Evolutionary conservation across 306 rosid genomes (phyloP).

Genomic region (Acmispon strigosus): DNA sequence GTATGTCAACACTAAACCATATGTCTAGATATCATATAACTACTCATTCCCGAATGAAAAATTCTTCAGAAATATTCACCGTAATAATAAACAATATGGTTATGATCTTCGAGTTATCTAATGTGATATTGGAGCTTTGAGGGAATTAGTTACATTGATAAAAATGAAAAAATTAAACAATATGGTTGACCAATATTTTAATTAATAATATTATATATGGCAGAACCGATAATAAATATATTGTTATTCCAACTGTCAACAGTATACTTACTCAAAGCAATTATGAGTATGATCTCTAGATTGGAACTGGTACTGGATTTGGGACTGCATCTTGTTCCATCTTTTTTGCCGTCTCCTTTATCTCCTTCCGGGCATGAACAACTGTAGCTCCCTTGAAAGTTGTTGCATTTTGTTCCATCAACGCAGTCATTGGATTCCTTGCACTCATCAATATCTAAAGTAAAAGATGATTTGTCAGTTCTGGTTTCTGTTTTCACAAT

Average conservation of each 20-base stretch:
- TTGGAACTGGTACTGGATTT: not conserved
- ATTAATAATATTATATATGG: no score
- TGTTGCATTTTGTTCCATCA: not conserved
- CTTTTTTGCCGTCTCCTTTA: conserved; percentile 8
- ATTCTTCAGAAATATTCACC: not conserved
- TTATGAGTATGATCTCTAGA: not conserved
- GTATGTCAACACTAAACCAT: no score
- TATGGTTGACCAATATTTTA: no score
- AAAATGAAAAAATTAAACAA: no score
- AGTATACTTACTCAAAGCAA: conserved; percentile 16
- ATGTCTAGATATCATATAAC: no score
- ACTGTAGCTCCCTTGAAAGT: not conserved
- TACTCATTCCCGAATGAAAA: no score
- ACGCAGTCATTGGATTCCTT: not conserved
- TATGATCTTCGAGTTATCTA: no score
- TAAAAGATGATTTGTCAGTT: not conserved
- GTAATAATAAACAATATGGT: not conserved
- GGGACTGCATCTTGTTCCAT: conserved; percentile 15
- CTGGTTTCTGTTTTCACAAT: not conserved
- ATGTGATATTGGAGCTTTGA: no score
- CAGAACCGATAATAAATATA: no score
- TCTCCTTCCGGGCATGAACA: conserved; percentile 20
- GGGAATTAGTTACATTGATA: no score
- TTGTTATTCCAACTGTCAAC: not conserved
- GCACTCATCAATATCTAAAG: conserved; percentile 34